These are phyloP conservation scores for Xylaria sp. DNA, from an alignment of 2,329 filamentous ascomycete species.

Conservation along the genomic window DNA sequence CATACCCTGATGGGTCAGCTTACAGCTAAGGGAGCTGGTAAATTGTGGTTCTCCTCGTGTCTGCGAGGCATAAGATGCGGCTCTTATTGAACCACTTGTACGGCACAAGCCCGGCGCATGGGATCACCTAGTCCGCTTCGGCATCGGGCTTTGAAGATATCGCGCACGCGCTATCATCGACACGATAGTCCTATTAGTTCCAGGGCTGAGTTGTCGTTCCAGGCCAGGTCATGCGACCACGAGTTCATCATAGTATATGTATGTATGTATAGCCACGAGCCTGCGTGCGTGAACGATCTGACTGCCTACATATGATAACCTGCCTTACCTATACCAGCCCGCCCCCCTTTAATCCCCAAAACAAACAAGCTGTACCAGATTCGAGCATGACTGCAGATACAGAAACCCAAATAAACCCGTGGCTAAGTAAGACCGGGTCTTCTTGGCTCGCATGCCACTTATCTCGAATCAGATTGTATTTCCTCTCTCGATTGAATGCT, in stretches of 20 bases:
- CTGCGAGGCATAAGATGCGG: conserved; percentile 2
- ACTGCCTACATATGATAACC: neutral
- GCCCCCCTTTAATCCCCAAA: neutral
- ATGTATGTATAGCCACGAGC: no score
- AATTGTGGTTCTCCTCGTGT: neutral
- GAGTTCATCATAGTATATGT: conserved; percentile 11
- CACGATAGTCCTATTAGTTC: no score
- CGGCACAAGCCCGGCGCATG: neutral
- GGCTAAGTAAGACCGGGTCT: conserved; percentile 1
- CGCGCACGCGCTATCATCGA: no score
- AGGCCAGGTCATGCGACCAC: conserved; percentile 21
- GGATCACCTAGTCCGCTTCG: neutral
- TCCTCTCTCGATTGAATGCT: neutral
- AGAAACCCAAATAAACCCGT: neutral
- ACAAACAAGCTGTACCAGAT: conserved; percentile 15
- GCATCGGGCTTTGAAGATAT: no score
- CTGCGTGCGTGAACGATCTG: neutral
- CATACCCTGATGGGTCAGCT: neutral
- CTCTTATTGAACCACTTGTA: conserved; percentile 3
- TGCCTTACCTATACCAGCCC: no score
- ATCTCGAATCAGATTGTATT: conserved; percentile 11
- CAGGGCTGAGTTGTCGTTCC: conserved; percentile 20
- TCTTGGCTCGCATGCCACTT: conserved; percentile 1
- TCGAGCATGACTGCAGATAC: conserved; percentile 20
- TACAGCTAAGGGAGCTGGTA: neutral